Evolutionary conservation across 139 green algal genomes (phyloP).

Genomic region (Haematococcus sp.): DNA sequence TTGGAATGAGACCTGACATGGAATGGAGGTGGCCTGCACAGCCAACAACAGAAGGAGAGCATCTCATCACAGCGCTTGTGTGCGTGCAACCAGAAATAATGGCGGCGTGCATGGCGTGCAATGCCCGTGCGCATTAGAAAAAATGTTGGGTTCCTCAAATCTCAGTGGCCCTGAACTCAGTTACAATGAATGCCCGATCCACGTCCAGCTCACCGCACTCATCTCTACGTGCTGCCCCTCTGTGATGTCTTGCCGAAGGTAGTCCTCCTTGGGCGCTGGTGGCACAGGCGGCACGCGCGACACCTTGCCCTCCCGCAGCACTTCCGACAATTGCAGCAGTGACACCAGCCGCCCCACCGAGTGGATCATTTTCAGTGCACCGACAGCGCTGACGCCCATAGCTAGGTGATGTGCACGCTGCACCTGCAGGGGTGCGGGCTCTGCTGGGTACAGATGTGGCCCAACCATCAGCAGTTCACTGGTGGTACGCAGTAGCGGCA

Average conservation of each 20-base stretch:
- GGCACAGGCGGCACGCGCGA: no score
- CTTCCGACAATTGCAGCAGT: constrained; percentile 61
- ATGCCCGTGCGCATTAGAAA: no score
- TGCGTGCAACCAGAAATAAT: no score
- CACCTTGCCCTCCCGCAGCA: constrained; percentile 14
- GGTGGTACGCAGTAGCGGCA: constrained; percentile 37
- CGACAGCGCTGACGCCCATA: constrained; percentile 39
- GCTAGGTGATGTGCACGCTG: background rate
- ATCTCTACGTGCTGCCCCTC: constrained; percentile 36
- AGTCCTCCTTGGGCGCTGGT: background rate
- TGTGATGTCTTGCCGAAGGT: constrained; percentile 17
- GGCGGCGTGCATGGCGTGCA: no score
- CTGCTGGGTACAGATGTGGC: constrained; percentile 28
- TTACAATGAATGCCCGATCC: no score
- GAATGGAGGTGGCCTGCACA: constrained; percentile 27
- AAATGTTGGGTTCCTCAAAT: no score
- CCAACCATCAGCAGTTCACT: constrained; percentile 41
- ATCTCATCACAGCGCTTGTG: no score
- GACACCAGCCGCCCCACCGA: constrained; percentile 60
- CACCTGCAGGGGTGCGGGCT: background rate
- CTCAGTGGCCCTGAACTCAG: no score
- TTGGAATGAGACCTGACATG: constrained; percentile 75
- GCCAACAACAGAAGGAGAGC: background rate
- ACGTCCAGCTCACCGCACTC: background rate
- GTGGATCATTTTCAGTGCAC: constrained; percentile 53